Conservation (phyloP, 768 basidiomycete species). For the Boletus vermiculosoides region DNA sequence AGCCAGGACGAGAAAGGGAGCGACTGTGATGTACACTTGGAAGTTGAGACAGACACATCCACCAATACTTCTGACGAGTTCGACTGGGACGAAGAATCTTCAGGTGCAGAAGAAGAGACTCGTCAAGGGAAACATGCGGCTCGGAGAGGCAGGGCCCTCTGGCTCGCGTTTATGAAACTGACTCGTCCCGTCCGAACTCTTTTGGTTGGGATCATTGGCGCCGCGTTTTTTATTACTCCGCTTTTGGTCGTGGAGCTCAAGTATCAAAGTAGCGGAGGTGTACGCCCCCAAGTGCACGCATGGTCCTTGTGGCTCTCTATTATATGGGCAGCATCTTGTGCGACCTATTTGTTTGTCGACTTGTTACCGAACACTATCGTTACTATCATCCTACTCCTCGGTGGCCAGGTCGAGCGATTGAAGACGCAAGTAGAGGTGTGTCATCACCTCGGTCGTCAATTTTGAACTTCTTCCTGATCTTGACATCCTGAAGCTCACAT, state of each 20-base stretch:
- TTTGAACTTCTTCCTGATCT: conserved; percentile 1
- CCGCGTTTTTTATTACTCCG: conserved; percentile 65
- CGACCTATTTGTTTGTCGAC: conserved; percentile 65
- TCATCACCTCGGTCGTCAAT: not conserved
- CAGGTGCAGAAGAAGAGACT: conserved; percentile 30
- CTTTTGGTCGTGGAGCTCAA: conserved; percentile 65
- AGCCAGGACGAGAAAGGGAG: conserved; percentile 14
- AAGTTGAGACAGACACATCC: conserved; percentile 37
- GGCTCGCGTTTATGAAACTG: conserved; percentile 65
- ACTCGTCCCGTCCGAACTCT: conserved; percentile 57
- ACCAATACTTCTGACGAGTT: conserved; percentile 70
- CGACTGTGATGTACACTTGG: conserved; percentile 5
- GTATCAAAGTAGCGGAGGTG: conserved; percentile 46
- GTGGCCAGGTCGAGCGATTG: conserved; percentile 62
- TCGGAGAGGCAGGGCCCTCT: conserved; percentile 60
- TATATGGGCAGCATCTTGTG: conserved; percentile 60
- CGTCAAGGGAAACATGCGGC: conserved; percentile 43
- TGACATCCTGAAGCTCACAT: conserved; percentile 45
- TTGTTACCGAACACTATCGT: conserved; percentile 57
- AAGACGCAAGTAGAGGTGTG: conserved; percentile 68
- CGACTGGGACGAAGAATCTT: conserved; percentile 63
- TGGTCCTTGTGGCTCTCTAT: conserved; percentile 71
- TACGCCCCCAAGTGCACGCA: conserved; percentile 55
- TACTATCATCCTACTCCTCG: conserved; percentile 50
- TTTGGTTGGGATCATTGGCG: conserved; percentile 57